Base-by-base conservation (phyloP, 768 basidiomycete genomes). In the Collybia sordida region DNA sequence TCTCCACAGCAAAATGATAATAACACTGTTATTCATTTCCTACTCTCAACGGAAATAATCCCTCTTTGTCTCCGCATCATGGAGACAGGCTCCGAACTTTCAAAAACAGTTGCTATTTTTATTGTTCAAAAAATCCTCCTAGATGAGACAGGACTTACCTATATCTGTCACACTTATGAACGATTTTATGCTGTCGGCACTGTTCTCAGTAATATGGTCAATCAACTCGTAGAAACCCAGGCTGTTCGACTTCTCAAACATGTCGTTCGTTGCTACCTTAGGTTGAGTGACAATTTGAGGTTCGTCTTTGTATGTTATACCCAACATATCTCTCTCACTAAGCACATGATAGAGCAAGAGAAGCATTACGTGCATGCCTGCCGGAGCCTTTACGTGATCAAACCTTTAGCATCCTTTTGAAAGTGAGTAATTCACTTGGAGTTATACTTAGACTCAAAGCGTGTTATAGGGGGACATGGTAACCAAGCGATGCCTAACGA, bases 151-250 rank as follows among this genome's bases (percentile, higher is more conserved):
- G 97, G 97, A 17, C 73, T 99, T 52, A 95, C 93, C 14, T 99
- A 99, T 68, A 99, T 98, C 63, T 98, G 97, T 61, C 97, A 99
- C 70, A 99, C 97, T n/a, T 99, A 99, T 65, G 97, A 99, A 67
- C 82, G 97, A 45, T 99, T 99, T 73, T 98, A 98, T 67, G 97
- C 97, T 12, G 97, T 99, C 47, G 97, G 96, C 15, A 97, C 96
- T 6, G 97, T 99, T 14, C 78, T 99, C 51, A 92, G 90, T 75
- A 98, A 97, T 68, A 99, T 99, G 97, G 97, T 98, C 57, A 90
- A 88, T 63, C 93, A 98, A 65, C 80, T 99, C 42, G 95, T 98
- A 47, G 96, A 99, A 70, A 97, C 91, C 2, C 97, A 98, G 68
- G 97, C 97, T 9, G 96, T 98, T 23, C 75, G 97, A 60, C 73